A percentile compares a stretch with the other conserved stretches of the same genome.
These are phyloP conservation scores for Arachnomyces sp. DNA, from an alignment of 2,329 filamentous ascomycete genomes.

Conservation along the genomic window DNA sequence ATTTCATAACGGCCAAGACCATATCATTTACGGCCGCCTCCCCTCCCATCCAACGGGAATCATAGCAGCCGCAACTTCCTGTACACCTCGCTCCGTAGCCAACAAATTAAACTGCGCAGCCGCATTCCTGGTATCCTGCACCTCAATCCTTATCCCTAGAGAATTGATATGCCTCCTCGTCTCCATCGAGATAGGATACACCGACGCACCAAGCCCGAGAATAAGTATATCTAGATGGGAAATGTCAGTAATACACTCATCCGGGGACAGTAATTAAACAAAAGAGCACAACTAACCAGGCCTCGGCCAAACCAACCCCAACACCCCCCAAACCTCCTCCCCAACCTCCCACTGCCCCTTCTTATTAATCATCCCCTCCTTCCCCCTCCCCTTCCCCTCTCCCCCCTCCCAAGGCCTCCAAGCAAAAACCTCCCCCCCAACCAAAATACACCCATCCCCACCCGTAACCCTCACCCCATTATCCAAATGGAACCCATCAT, in stretches of 20 bases:
- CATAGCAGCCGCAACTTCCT: constrained; percentile 77
- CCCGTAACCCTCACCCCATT: constrained; percentile 64
- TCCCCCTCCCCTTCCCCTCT: constrained; percentile 24
- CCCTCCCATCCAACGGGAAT: constrained; percentile 76
- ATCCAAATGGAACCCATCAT: constrained; percentile 78
- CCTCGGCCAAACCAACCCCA: constrained; percentile 76
- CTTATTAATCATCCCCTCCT: constrained; percentile 52
- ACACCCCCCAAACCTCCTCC: constrained; percentile 61
- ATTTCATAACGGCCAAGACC: too few relatives aligned
- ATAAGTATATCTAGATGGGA: constrained; percentile 64
- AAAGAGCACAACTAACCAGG: constrained; percentile 55
- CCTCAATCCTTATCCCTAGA: constrained; percentile 76
- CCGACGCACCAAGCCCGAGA: constrained; percentile 70
- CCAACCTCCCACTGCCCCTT: constrained; percentile 76
- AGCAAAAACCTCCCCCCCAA: constrained; percentile 77
- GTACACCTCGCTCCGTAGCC: constrained; percentile 83
- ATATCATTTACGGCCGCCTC: constrained; percentile 3
- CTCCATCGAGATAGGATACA: constrained; percentile 66
- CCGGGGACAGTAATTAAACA: constrained; percentile 2
- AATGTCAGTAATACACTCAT: constrained; percentile 7
- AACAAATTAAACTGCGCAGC: constrained; percentile 90
- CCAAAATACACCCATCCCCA: constrained; percentile 65
- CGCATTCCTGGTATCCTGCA: constrained; percentile 88
- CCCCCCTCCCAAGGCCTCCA: constrained; percentile 72
- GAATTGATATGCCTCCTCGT: constrained; percentile 64